Conservation (phyloP, 352 stramenopile species). For the Pythium dissimile region DNA sequence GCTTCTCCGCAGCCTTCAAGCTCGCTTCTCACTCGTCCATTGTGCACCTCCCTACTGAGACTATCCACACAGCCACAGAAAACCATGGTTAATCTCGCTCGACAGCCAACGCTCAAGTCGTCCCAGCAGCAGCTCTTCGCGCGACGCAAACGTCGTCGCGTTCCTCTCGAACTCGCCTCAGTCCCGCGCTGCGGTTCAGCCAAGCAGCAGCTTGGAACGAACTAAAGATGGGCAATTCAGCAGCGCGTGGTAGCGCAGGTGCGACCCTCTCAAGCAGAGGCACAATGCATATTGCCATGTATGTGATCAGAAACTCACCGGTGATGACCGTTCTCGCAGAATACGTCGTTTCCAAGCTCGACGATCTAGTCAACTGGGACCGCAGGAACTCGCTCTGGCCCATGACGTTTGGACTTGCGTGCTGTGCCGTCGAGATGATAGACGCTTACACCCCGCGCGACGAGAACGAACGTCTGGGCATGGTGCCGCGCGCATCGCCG, state of each 20-base stretch:
- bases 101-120: background rate
- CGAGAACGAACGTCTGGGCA: slow-evolving; percentile 98
- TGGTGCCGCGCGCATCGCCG: slow-evolving; percentile 95
- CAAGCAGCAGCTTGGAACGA: too few relatives aligned
- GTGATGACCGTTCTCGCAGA: too few relatives aligned
- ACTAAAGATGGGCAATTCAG: too few relatives aligned
- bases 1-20: background rate
- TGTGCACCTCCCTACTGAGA: background rate
- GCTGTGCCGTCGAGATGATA: slow-evolving; percentile 99
- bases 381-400: slow-evolving; percentile 96
- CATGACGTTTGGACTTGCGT: slow-evolving; percentile 99
- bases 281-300: too few relatives aligned
- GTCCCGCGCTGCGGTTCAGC: slow-evolving; percentile 23
- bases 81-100: slow-evolving; percentile 1
- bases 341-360: slow-evolving; percentile 94
- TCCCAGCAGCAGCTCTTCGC: background rate
- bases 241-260: too few relatives aligned
- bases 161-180: slow-evolving; percentile 21
- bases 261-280: too few relatives aligned
- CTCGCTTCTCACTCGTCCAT: background rate
- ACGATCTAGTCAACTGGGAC: slow-evolving; percentile 99
- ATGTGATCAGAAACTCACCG: too few relatives aligned
- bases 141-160: background rate
- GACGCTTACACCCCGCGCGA: slow-evolving; percentile 85
- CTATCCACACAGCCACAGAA: background rate